Evolutionary conservation across 495 filamentous ascomycete genomes (phyloP).

Genomic region (Tricharina praecox): DNA sequence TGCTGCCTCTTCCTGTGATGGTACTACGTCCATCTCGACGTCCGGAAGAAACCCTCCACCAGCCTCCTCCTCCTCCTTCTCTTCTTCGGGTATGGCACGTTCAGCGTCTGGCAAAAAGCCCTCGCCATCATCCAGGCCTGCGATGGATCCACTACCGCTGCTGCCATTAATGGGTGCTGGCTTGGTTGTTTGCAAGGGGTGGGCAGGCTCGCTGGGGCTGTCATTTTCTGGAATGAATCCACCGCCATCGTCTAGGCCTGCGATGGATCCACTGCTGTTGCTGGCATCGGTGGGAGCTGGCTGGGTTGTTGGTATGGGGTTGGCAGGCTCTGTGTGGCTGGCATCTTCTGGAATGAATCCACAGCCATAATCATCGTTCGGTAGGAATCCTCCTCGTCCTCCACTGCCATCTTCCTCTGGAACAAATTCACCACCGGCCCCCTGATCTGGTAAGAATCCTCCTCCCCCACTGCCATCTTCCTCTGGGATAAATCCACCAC

Average conservation of each 20-base stretch:
- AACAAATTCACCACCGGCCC: conserved; percentile 6
- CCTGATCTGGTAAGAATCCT: not conserved
- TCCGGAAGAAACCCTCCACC: conserved; percentile 8
- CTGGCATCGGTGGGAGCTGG: too few species aligned
- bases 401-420: too few species aligned
- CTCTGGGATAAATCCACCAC: not conserved
- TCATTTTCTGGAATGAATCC: conserved; percentile 6
- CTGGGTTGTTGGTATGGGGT: too few species aligned
- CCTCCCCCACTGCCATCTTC: not conserved
- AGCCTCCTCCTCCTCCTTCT: conserved; percentile 27
- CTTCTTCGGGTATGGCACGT: too few species aligned
- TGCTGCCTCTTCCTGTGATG: conserved; percentile 1
- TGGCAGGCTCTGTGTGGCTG: too few species aligned
- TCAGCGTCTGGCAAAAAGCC: conserved; percentile 15
- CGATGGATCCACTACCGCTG: conserved; percentile 12
- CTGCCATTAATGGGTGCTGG: too few species aligned
- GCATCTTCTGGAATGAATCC: conserved; percentile 5
- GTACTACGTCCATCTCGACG: not conserved
- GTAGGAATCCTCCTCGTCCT: conserved; percentile 11
- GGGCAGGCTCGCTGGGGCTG: too few species aligned
- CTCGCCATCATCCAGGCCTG: conserved; percentile 10
- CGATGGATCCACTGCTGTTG: conserved; percentile 12
- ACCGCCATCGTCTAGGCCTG: conserved; percentile 10
- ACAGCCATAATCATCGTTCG: conserved; percentile 11
- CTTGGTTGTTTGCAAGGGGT: too few species aligned